Base-by-base conservation (phyloP, 805 yeast species). In the Yamadazyma scolyti region DNA sequence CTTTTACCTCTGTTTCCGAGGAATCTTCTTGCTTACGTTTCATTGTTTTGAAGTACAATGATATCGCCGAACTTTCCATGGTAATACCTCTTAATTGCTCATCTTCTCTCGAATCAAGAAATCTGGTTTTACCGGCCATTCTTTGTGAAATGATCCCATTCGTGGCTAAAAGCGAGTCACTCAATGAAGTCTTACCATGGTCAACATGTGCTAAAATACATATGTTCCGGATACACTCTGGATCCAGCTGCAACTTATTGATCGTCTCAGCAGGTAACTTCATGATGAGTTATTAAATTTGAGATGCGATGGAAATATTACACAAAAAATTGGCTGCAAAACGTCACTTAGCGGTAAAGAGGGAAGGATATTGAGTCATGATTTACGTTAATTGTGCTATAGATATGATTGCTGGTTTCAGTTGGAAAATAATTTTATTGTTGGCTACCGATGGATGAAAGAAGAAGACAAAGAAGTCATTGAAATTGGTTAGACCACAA, bases 121-220 rank as follows among this genome's bases (percentile, higher is more conserved):
- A 93, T 39, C 98, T 67, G 31, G 93, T 88, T 52, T 88, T 89
- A 19, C 98, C 99, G 2, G 97, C 98, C 75, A 89, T 71, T 50
- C 90, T 71, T 44, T 83, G 95, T 0, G 98, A 90, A 26, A 93
- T 88, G 54, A 93, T 88, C 30, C 98, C 98, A 58, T 94, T 93
- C 21, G 96, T 82, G 16, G 98, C 97, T 23, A 93, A 62, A 28
- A 93, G 63, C 7, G 95, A 83, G 56, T 93, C 99, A 25, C 95
- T 83, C 19, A 93, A 65, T 2, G 97, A 86, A 0, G 99, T 93
- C 61, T 93, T 93, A 16, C 99, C 99, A 53, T 93, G 99, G 56
- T 93, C 99, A 15, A 93, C 98, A 58, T 93, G 99, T 0, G 99
- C 99, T 29, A 93, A 68, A 39, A 93, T 87, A 59, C 98, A 93